Base-by-base conservation (phyloP, 2,329 filamentous ascomycete genomes). In the Alternaria conjuncta region DNA sequence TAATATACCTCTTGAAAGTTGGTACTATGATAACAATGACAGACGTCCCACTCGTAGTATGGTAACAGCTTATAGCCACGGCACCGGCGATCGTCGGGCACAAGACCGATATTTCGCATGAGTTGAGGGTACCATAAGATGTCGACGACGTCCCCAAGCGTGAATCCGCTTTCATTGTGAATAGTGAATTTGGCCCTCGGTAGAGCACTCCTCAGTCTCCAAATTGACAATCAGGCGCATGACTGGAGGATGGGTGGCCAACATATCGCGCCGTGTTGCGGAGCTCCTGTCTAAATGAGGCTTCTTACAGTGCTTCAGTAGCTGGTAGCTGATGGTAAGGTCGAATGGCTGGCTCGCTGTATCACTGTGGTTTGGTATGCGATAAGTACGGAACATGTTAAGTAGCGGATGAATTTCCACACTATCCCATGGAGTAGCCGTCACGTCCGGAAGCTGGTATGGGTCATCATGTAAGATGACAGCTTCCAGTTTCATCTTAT, bases 321-420 rank as follows among this genome's bases (percentile, higher is more conserved):
- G n/a, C 26, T 50, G 25, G 47, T 50, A 50, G 1, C 47, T 50
- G n/a, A 50, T 7, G 4, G 7, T 13, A 5, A 15, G 11, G 3
- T 49, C 5, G 26, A 10, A 15, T 4, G 1, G 0, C 10, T 3
- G 15, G 10, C 4, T 20, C 11, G 2, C 11, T 30, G 10, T 5
- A 4, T 13, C 10, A 5, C 5, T 8, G 10, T 44, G n/a, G 2
- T 21, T 0, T 21, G 10, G 15, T 18, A 0, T 18, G 5, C n/a
- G 41, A 44, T 20, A 44, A 20, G 41, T 20, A 18, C n/a, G 25
- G n/a, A 49, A 36, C 32, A 9, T 9, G 0, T 36, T 1, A 8
- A 36, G 32, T n/a, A 36, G 7, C 32, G 32, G 7, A n/a, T 36
- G 32, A 3, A 36, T 36, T 9, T 36, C 32, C 2, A 36, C 4